Evolutionary conservation across 495 filamentous ascomycete species (phyloP).

Genomic region (Xeromyces bisporus): DNA sequence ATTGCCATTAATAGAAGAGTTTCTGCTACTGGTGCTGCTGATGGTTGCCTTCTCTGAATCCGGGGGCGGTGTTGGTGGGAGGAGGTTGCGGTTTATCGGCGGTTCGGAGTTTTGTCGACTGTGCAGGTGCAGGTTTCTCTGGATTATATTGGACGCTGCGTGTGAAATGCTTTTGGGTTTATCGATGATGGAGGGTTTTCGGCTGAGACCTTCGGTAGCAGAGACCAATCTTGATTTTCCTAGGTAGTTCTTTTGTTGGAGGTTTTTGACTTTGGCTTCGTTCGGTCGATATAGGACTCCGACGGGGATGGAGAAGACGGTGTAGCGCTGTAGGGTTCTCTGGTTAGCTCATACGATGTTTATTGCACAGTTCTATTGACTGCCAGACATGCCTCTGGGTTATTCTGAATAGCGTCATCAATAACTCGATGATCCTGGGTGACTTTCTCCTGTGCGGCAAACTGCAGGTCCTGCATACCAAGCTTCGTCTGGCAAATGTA

Average conservation of each 20-base stretch:
- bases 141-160: constrained; percentile 79
- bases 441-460: constrained; percentile 89
- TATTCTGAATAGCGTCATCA: constrained; percentile 84
- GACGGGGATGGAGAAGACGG: constrained; percentile 96
- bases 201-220: constrained; percentile 58
- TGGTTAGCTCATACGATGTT: constrained; percentile 3
- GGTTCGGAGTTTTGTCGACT: constrained; percentile 75
- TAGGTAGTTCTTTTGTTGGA: constrained; percentile 93
- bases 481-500: constrained; percentile 82
- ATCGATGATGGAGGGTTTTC: constrained; percentile 37
- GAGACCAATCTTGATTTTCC: constrained; percentile 90
- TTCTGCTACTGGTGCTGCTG: constrained; percentile 7
- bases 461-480: constrained; percentile 81
- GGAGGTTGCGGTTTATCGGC: constrained; percentile 68
- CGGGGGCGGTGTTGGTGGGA: constrained; percentile 91
- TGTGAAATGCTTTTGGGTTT: constrained; percentile 73
- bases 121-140: constrained; percentile 55
- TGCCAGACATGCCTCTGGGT: constrained; percentile 56
- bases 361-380: not conserved
- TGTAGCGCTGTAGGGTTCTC: constrained; percentile 56
- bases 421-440: constrained; percentile 94
- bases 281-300: constrained; percentile 91
- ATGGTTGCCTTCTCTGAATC: constrained; percentile 44
- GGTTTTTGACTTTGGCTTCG: constrained; percentile 93
- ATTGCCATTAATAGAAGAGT: constrained; percentile 9